Percentiles rank a stretch among this genome's conserved stretches.
Conservation (phyloP, 2,329 filamentous ascomycete genomes). For the Calycina marina region DNA sequence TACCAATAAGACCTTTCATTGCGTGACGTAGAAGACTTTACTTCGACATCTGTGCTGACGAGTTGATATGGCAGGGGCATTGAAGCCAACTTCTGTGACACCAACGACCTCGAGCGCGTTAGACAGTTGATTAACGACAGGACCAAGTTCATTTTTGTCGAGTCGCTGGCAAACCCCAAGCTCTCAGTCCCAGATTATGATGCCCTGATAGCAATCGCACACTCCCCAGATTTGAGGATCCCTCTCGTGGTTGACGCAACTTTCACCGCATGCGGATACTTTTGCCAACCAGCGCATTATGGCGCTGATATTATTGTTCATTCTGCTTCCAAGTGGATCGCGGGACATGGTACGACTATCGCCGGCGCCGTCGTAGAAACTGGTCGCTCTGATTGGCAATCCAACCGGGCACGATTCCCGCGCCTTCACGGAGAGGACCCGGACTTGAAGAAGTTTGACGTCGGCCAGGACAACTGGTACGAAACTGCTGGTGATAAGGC, state of each 20-base stretch:
- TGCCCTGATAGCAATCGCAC: constrained; percentile 45
- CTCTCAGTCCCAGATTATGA: constrained; percentile 57
- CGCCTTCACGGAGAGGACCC: constrained; percentile 54
- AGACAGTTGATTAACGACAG: constrained; percentile 53
- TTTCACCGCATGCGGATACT: constrained; percentile 52
- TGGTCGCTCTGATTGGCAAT: constrained; percentile 56
- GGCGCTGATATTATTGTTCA: constrained; percentile 53
- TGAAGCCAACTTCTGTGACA: no score
- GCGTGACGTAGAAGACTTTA: constrained; percentile 40
- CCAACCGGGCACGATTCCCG: constrained; percentile 46
- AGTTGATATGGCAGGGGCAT: no score
- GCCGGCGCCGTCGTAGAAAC: constrained; percentile 49
- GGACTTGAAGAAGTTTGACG: no score
- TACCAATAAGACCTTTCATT: constrained; percentile 51
- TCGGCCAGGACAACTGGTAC: no score
- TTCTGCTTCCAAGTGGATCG: constrained; percentile 52
- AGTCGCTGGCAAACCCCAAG: constrained; percentile 52
- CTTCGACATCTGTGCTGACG: no score
- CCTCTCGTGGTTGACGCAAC: constrained; percentile 45
- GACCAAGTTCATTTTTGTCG: constrained; percentile 53
- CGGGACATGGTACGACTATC: constrained; percentile 53
- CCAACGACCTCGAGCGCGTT: no score
- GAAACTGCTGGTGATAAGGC: constrained; percentile 50
- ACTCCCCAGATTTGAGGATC: constrained; percentile 42
- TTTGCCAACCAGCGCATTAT: constrained; percentile 45